Base-by-base conservation (phyloP, 257 asterid genomes). In the Nicotiana undulata region DNA sequence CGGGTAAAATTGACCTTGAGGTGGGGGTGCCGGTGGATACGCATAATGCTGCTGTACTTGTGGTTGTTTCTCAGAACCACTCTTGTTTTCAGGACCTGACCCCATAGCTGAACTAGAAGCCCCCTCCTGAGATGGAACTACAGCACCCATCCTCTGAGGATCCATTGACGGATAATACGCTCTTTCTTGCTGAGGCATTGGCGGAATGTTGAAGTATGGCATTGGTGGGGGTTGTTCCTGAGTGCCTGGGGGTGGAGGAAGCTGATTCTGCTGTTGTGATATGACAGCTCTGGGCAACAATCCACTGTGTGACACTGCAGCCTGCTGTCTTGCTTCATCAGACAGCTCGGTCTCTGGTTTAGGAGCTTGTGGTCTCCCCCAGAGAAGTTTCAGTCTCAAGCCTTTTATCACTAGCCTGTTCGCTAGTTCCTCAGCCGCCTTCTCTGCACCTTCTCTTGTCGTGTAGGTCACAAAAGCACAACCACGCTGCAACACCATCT, bases 401-500 rank as follows among this genome's bases (percentile, higher is more conserved):
- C 99, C 99, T 80, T 96, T 96, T 59, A 96, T 83, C 16, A 96
- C 98, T 24, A 96, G 88, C 81, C 88, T 96, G 90, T 96, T 94
- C 16, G 90, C 85, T 31, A 96, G 98, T 70, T 94, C 99, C 87
- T 96, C 99, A 17, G 99, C 98, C 17, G 98, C 99, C 84, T 88
- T 94, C 88, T 94, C 97, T 3, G 99, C 97, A 32, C 98, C 98
- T 89, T 96, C 99, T 84, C 99, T 87, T 63, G 97, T 87, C 1
- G 99, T 96, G 88, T 96, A 96, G 15, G 97, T 88, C 58, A 96
- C 95, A 66, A 96, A 96, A 63, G 99, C 99, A 82, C 98, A 96
- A 7, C 98, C 98, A 22, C 97, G 91, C 84, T 90, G 96, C 84
- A 89, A 86, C 81, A 96, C 97, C 95, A 96, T 89, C 82, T 94